Conservation (phyloP, 1,284 basidiomycete genomes). For the Apiotrichum sp. region DNA sequence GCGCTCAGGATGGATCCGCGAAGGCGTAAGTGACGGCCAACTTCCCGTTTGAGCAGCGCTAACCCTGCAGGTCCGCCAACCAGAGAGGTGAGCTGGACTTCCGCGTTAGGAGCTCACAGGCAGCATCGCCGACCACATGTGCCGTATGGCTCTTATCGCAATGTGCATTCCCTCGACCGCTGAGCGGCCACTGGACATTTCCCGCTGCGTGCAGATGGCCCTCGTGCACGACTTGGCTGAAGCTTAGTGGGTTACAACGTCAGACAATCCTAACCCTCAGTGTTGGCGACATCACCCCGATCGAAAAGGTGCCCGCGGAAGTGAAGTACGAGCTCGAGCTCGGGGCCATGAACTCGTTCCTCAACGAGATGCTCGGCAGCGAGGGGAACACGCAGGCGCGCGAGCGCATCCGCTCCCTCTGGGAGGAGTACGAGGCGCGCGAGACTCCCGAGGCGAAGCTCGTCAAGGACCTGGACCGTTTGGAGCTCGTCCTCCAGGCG, state of each 20-base stretch:
- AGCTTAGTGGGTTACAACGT: conserved; percentile 56
- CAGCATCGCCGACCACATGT: conserved; percentile 98
- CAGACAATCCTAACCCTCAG: conserved; percentile 14
- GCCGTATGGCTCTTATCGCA: conserved; percentile 87
- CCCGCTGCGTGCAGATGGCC: conserved; percentile 63
- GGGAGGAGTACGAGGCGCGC: conserved; percentile 89
- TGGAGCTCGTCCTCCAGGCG: conserved; percentile 76
- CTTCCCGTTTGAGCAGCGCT: no score
- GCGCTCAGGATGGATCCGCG: conserved; percentile 86
- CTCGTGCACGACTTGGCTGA: conserved; percentile 94
- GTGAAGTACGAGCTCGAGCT: conserved; percentile 64
- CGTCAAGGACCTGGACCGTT: conserved; percentile 89
- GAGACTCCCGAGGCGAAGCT: conserved; percentile 75
- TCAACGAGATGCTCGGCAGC: conserved; percentile 80
- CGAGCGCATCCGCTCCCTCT: conserved; percentile 68
- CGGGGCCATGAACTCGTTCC: conserved; percentile 87
- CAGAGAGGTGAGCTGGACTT: conserved; percentile 60
- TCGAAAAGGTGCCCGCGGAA: conserved; percentile 72
- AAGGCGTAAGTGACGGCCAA: conserved; percentile 53
- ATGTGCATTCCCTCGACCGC: conserved; percentile 65
- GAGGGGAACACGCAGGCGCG: conserved; percentile 59
- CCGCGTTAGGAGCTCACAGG: conserved; percentile 2
- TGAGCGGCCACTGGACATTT: conserved; percentile 59
- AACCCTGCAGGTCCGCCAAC: conserved; percentile 57
- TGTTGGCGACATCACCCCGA: conserved; percentile 89